Base-by-base conservation (phyloP, 1,284 basidiomycete genomes). In the Cryptococcus hybrid region DNA sequence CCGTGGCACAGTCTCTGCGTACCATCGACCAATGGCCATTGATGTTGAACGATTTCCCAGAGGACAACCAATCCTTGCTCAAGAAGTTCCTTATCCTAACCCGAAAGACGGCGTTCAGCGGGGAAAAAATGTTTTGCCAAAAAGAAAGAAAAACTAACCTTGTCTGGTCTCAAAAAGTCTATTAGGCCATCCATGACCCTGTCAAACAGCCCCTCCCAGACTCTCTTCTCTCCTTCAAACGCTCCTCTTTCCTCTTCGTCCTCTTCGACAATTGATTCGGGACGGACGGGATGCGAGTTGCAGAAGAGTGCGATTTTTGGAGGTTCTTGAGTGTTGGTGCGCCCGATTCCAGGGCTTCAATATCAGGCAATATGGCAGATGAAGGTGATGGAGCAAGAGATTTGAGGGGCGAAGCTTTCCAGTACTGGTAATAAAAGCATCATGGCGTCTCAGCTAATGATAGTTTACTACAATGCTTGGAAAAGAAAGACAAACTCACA, bases 41-140 rank as follows among this genome's bases (percentile, higher is more conserved):
- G 74, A 51, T 76, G 63, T 46, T 74, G 70, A 0, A 73, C 67
- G 55, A 76, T 50, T 52, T 76, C 73, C 72, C 73, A 76, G 0
- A 76, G 63, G 1, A 71, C 48, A 0, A 74, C 69, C 38, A 74
- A 47, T 9, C 13, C 68, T 58, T 71, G 70, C 49, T 74, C 73
- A 3, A 73, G 58, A 18, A 71, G 30, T 8, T 59, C 61, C 7
- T 60, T 40, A 1, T 66, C 42, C 67, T 70, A 44, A 30, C 30
- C 30, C 30, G 30, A 30, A 3, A 30, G 7, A 43, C 42, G 18
- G 48, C 30, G 44, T 8, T 47, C 34, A 42, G 18, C 35, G 13
- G 24, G 43, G 9, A 13, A 30, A 30, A 30, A 30, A 30, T 12
- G 3, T 36, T 11, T 36, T n/a, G n/a, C n/a, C 7, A 13, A 30